Conservation (phyloP, 441 rosid genomes). For the Croton setiger region DNA sequence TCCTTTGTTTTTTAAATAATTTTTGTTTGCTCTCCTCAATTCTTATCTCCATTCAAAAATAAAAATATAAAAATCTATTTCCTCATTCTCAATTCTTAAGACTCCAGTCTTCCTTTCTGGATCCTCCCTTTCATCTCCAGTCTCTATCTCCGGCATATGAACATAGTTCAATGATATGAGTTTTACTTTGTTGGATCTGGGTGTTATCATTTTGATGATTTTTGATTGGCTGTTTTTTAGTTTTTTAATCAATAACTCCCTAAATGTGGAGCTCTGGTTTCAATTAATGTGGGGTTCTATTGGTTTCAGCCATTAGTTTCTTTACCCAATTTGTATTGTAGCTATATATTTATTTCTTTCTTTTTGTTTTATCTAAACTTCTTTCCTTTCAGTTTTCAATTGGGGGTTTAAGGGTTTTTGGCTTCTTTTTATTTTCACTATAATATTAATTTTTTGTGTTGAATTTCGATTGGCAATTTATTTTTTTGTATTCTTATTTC, state of each 20-base stretch:
- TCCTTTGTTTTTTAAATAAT: background rate
- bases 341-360: background rate
- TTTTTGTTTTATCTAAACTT: background rate
- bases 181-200: conserved; percentile 20
- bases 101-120: background rate
- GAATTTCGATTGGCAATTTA: background rate
- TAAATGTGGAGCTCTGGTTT: conserved; percentile 1
- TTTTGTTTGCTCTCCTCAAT: no score
- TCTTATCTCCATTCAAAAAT: background rate
- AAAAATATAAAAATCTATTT: no score
- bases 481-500: background rate
- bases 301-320: background rate
- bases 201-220: background rate
- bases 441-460: background rate
- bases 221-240: conserved; percentile 3
- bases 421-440: background rate
- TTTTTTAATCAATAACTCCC: conserved; percentile 8
- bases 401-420: conserved; percentile 4
- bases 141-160: no score
- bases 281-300: background rate
- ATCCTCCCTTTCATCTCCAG: background rate
- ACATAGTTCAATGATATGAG: background rate
- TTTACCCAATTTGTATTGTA: background rate
- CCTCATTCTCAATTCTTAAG: background rate
- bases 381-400: background rate